These are phyloP conservation scores for Tylopilus intermedius DNA, from an alignment of 768 basidiomycete species.

Conservation along the genomic window DNA sequence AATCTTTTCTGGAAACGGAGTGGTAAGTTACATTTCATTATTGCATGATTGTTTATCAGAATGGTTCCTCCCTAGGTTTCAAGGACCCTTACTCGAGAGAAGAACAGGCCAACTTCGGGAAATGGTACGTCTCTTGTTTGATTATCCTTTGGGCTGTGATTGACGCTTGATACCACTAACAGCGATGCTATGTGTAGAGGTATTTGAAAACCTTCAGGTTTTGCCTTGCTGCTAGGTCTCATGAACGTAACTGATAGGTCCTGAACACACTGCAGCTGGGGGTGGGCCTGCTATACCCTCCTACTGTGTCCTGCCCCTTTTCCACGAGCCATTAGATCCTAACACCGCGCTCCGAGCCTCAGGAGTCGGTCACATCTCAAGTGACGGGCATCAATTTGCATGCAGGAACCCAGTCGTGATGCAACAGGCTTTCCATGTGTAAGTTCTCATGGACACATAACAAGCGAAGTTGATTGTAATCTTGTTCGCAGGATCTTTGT, in stretches of 20 bases:
- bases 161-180: not conserved
- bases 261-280: slow-evolving; percentile 43
- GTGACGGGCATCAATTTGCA: too few species aligned
- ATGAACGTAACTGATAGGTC: slow-evolving; percentile 31
- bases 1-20: slow-evolving; percentile 53
- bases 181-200: slow-evolving; percentile 53
- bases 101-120: slow-evolving; percentile 48
- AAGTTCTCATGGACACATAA: slow-evolving; percentile 18
- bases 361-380: slow-evolving; percentile 45
- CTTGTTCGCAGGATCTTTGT: too few species aligned
- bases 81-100: slow-evolving; percentile 62
- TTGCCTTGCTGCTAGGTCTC: not conserved
- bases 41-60: too few species aligned
- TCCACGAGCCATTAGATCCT: slow-evolving; percentile 23
- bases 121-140: slow-evolving; percentile 42
- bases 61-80: slow-evolving; percentile 38
- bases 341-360: slow-evolving; percentile 13
- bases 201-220: slow-evolving; percentile 34
- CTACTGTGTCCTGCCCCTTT: too few species aligned
- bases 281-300: slow-evolving; percentile 44
- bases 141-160: not conserved
- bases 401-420: too few species aligned
- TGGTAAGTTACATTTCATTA: slow-evolving; percentile 32
- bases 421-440: slow-evolving; percentile 51
- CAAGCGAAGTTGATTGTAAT: too few species aligned